phyloP scores from a whole-genome alignment of 305 asterid species.

The Withania somnifera region DNA sequence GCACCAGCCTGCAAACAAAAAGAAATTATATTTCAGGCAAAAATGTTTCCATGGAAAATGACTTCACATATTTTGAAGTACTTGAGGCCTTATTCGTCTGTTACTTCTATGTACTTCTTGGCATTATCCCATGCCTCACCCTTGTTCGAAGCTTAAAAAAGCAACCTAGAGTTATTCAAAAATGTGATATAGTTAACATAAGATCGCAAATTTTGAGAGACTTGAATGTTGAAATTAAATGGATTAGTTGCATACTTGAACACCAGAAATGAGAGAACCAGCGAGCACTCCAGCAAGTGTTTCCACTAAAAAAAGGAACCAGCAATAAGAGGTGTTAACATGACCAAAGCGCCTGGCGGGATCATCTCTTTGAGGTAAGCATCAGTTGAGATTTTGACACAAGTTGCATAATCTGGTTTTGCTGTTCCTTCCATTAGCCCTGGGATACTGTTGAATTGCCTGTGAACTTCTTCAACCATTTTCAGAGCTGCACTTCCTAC shows the following conservation, averaged over 20 bases:
- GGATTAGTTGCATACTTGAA: slow-evolving; percentile 2
- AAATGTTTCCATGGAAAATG: neutral
- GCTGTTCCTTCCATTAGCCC: slow-evolving; percentile 10
- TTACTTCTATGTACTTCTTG: slow-evolving; percentile 24
- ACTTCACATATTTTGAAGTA: neutral
- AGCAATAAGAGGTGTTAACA: slow-evolving; percentile 10
- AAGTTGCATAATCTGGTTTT: slow-evolving; percentile 12
- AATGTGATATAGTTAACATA: neutral
- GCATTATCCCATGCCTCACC: slow-evolving; percentile 26
- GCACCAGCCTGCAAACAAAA: slow-evolving; percentile 6
- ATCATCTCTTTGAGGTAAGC: slow-evolving; percentile 14
- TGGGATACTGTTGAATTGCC: slow-evolving; percentile 11
- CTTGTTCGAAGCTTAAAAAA: slow-evolving; percentile 21
- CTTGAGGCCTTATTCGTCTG: neutral
- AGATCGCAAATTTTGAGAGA: neutral
- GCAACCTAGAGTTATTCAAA: slow-evolving; percentile 10
- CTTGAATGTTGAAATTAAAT: neutral
- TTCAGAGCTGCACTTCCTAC: slow-evolving; percentile 13
- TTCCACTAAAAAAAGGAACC: slow-evolving; percentile 8
- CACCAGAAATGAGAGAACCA: slow-evolving; percentile 13
- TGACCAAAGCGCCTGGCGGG: slow-evolving; percentile 13
- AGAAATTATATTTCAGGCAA: neutral
- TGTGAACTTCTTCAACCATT: slow-evolving; percentile 11
- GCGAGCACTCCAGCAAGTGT: slow-evolving; percentile 14
- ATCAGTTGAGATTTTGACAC: slow-evolving; percentile 15